These are phyloP conservation scores for Herpetospermum pedunculosum DNA, from an alignment of 306 rosid species.

Conservation along the genomic window DNA sequence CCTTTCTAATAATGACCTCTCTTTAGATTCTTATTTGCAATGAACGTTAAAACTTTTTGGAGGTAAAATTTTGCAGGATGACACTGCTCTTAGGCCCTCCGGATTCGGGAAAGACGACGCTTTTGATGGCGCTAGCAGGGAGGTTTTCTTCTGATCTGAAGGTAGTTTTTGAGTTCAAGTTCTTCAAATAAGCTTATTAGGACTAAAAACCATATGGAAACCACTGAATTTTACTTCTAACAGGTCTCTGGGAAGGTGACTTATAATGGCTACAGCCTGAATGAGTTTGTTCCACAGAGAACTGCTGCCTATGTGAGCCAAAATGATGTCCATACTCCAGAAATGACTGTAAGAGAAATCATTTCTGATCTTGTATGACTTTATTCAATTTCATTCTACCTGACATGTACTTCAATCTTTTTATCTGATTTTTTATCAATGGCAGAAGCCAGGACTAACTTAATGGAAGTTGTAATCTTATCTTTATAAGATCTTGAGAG, in stretches of 20 bases:
- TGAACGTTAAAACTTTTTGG: background rate
- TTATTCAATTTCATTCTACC: no score
- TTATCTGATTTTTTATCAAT: no score
- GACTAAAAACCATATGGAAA: background rate
- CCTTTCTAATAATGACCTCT: background rate
- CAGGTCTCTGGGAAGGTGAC: slow-evolving; percentile 28
- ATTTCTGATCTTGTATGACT: no score
- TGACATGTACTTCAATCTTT: no score
- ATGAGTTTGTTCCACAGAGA: slow-evolving; percentile 30
- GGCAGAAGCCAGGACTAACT: no score
- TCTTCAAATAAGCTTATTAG: background rate
- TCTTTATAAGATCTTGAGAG: background rate
- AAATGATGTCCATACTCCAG: slow-evolving; percentile 29
- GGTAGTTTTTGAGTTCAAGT: slow-evolving; percentile 11
- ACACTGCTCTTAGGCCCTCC: slow-evolving; percentile 47
- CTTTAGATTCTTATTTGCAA: background rate
- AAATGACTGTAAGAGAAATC: slow-evolving; percentile 44
- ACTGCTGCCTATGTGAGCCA: slow-evolving; percentile 41
- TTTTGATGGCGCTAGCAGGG: slow-evolving; percentile 36
- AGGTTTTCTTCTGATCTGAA: slow-evolving; percentile 25
- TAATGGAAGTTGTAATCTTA: no score
- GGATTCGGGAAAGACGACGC: slow-evolving; percentile 35
- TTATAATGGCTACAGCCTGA: slow-evolving; percentile 29
- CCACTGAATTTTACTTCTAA: background rate
- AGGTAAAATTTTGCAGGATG: slow-evolving; percentile 17